Percentiles rank a stretch among this genome's conserved stretches.
These are phyloP conservation scores for Trichoderma sp. DNA, from an alignment of 2,329 filamentous ascomycete species.

Conservation along the genomic window DNA sequence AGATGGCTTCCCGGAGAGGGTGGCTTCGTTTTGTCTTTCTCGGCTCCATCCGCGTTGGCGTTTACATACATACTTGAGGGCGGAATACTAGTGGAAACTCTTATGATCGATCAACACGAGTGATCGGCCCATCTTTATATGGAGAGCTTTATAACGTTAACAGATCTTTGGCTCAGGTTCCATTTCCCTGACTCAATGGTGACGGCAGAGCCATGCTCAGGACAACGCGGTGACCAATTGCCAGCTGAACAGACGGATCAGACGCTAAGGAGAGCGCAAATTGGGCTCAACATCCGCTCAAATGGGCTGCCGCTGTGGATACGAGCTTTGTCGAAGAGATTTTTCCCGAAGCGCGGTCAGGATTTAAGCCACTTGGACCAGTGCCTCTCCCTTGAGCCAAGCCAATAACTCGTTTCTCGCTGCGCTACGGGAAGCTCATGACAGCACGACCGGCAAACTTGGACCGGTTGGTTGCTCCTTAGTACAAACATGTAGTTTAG, in stretches of 20 bases:
- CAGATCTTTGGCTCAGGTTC: neutral
- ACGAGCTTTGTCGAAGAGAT: neutral
- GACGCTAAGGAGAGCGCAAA: neutral
- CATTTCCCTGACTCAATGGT: neutral
- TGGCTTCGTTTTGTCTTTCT: neutral
- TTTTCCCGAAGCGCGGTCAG: neutral
- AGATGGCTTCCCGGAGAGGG: neutral
- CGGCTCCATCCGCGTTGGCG: neutral
- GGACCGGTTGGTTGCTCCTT: neutral
- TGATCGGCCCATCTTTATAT: neutral
- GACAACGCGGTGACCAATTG: neutral
- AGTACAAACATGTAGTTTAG: neutral
- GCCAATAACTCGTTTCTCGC: neutral
- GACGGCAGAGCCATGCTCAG: neutral
- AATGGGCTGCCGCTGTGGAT: neutral
- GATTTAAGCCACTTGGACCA: neutral
- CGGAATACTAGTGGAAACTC: neutral
- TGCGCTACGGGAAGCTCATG: neutral
- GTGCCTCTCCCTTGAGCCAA: neutral
- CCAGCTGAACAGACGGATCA: neutral
- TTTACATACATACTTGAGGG: neutral
- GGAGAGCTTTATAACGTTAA: neutral
- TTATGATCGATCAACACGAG: too few species aligned
- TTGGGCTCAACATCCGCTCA: neutral
- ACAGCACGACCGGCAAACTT: neutral